These are phyloP conservation scores for Monosporascus cannonballus DNA, from an alignment of 2,329 filamentous ascomycete species.

Conservation along the genomic window DNA sequence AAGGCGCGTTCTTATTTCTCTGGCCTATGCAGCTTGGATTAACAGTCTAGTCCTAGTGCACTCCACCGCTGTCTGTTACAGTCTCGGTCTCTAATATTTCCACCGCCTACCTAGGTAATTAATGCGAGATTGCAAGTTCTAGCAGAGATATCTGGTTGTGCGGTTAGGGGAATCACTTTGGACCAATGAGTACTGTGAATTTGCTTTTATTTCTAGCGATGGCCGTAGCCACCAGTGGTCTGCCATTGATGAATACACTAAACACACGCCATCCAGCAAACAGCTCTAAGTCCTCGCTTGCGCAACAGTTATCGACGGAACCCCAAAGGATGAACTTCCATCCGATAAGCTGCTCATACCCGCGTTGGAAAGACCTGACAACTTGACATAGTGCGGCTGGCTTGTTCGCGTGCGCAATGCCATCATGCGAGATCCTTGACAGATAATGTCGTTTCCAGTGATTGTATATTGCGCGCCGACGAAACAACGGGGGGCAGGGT, in stretches of 20 bases:
- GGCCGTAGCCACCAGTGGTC: not conserved
- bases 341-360: not conserved
- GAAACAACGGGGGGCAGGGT: conserved; percentile 20
- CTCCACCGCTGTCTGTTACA: too few relatives aligned
- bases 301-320: conserved; percentile 5
- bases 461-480: conserved; percentile 15
- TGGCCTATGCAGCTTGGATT: too few relatives aligned
- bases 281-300: conserved; percentile 6
- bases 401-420: conserved; percentile 7
- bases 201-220: conserved; percentile 1
- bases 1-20: too few relatives aligned
- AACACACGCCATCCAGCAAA: conserved; percentile 4
- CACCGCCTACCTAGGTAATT: too few relatives aligned
- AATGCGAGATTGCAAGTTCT: too few relatives aligned
- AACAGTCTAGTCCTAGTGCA: too few relatives aligned
- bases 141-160: too few relatives aligned
- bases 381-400: not conserved
- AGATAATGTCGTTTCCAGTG: conserved; percentile 9
- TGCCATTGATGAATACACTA: conserved; percentile 7
- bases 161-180: not conserved
- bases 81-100: too few relatives aligned
- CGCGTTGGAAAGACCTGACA: not conserved
- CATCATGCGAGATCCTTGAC: not conserved
- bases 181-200: not conserved
- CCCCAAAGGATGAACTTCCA: not conserved